These are phyloP conservation scores for Eucalyptus paniculata DNA, from an alignment of 345 rosid species.

Conservation along the genomic window DNA sequence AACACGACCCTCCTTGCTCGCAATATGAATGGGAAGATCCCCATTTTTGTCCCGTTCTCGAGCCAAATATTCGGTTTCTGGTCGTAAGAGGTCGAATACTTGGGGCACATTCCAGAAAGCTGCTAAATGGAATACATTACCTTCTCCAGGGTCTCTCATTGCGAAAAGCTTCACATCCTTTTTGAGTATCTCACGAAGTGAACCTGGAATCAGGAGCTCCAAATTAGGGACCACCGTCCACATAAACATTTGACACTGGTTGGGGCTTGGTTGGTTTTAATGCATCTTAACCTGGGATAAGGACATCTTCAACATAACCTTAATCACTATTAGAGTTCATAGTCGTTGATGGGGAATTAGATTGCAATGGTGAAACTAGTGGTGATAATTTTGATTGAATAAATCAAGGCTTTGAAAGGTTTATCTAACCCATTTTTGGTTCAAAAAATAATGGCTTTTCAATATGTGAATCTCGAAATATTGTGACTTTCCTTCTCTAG, in stretches of 20 bases:
- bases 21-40: background rate
- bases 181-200: rapidly evolving
- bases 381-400: no score
- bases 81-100: background rate
- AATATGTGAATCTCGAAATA: no score
- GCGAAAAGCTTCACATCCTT: background rate
- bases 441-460: no score
- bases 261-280: background rate
- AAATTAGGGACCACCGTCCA: background rate
- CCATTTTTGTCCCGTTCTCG: background rate
- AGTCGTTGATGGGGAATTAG: background rate
- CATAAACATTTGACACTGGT: background rate
- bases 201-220: background rate
- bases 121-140: background rate
- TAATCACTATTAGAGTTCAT: no score
- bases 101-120: background rate
- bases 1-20: background rate
- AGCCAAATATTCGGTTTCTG: background rate
- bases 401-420: no score
- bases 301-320: background rate
- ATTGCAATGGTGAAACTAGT: background rate
- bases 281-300: background rate
- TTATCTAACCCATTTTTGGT: no score
- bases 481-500: no score
- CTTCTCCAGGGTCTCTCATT: background rate